Evolutionary conservation across 2,329 filamentous ascomycete species (phyloP).

Genomic region (Cytospora piceae): DNA sequence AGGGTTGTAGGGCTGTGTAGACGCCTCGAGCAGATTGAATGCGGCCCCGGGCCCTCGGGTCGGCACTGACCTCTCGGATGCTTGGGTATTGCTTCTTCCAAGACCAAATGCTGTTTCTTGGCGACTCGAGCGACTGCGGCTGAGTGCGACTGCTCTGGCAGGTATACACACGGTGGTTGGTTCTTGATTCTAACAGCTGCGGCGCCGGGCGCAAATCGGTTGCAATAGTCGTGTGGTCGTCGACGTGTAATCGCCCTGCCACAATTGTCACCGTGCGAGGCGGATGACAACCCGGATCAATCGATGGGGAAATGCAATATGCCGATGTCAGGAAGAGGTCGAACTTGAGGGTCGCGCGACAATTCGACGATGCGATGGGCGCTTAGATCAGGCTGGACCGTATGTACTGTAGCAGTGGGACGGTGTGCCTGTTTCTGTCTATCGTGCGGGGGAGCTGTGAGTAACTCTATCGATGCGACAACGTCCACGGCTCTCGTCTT

Average conservation of each 20-base stretch:
- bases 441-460: conserved; percentile 3
- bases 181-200: neutral
- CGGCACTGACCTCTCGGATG: conserved; percentile 17
- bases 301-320: neutral
- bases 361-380: conserved; percentile 5
- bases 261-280: neutral
- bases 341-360: conserved; percentile 9
- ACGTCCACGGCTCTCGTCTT: neutral
- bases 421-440: neutral
- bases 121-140: conserved; percentile 1
- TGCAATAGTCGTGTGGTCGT: neutral
- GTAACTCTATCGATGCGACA: neutral
- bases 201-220: neutral
- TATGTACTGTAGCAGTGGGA: neutral
- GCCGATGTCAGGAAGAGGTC: neutral
- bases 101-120: conserved; percentile 6
- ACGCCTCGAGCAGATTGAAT: conserved; percentile 11
- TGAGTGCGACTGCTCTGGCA: neutral
- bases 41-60: conserved; percentile 15
- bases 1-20: conserved; percentile 13
- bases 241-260: neutral
- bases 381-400: neutral
- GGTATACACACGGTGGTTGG: neutral
- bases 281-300: neutral
- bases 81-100: neutral